These are phyloP conservation scores for Musa acuminata DNA, from an alignment of 176 grass and related monocot genomes.

Conservation along the genomic window DNA sequence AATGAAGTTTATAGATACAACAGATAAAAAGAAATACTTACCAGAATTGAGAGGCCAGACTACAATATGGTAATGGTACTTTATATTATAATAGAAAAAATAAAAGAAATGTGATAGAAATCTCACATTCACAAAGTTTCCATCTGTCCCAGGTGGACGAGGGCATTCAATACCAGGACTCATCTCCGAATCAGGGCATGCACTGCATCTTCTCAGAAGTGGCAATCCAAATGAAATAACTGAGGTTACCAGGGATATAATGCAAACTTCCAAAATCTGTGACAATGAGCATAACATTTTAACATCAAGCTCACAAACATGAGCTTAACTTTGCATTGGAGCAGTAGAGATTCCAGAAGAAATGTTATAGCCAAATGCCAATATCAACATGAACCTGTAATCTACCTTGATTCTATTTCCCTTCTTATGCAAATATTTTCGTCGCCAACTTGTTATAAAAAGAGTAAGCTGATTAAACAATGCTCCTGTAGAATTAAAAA, in stretches of 20 bases:
- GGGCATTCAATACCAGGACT: constrained; percentile 90
- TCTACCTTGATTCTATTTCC: constrained; percentile 81
- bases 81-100: constrained; percentile 12
- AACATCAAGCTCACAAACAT: background rate
- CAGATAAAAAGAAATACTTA: background rate
- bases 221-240: constrained; percentile 83
- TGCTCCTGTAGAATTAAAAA: constrained; percentile 51
- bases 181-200: constrained; percentile 64
- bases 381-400: constrained; percentile 1
- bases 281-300: constrained; percentile 18
- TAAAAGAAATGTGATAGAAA: constrained; percentile 9
- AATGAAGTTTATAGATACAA: constrained; percentile 16
- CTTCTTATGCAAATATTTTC: constrained; percentile 83
- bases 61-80: constrained; percentile 2
- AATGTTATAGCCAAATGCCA: background rate
- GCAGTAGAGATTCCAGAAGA: background rate
- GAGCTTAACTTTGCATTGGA: background rate
- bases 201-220: constrained; percentile 79
- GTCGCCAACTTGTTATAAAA: constrained; percentile 87
- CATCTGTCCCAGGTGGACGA: constrained; percentile 91
- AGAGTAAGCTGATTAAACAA: constrained; percentile 98
- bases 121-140: constrained; percentile 96
- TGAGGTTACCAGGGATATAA: constrained; percentile 90
- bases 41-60: background rate
- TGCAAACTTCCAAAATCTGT: constrained; percentile 90